These are phyloP conservation scores for Lasiosphaeria ovina DNA, from an alignment of 495 filamentous ascomycete species.

Conservation along the genomic window DNA sequence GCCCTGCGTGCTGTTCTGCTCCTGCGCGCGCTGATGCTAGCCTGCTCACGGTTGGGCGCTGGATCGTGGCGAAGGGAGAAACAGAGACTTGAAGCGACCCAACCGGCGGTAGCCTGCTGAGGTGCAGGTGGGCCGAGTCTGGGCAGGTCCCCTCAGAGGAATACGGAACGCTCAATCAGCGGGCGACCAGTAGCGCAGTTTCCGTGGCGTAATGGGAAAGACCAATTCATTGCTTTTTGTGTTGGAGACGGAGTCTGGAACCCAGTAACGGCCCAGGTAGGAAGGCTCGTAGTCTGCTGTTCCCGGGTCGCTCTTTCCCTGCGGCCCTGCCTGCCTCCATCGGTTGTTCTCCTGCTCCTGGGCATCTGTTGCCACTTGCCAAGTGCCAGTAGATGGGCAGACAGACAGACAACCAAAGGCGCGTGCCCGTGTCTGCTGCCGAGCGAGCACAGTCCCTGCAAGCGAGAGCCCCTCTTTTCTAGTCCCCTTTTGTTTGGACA, in stretches of 20 bases:
- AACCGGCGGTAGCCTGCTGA: too few relatives aligned
- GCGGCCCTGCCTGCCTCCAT: too few relatives aligned
- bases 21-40: too few relatives aligned
- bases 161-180: not conserved
- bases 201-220: conserved; percentile 31
- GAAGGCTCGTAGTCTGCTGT: not conserved
- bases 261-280: not conserved
- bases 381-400: too few relatives aligned
- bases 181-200: conserved; percentile 16
- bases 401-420: too few relatives aligned
- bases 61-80: too few relatives aligned
- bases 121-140: not conserved
- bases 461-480: not conserved
- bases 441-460: not conserved
- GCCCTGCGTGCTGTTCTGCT: too few relatives aligned
- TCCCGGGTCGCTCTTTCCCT: not conserved
- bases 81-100: too few relatives aligned
- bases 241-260: not conserved
- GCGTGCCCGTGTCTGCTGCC: not conserved
- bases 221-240: conserved; percentile 25
- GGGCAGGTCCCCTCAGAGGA: not conserved
- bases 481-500: not conserved
- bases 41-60: too few relatives aligned
- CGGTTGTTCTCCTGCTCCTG: too few relatives aligned
- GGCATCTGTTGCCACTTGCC: too few relatives aligned